Base-by-base conservation (phyloP, 2,329 filamentous ascomycete genomes). In the Penicillium sumatraense region DNA sequence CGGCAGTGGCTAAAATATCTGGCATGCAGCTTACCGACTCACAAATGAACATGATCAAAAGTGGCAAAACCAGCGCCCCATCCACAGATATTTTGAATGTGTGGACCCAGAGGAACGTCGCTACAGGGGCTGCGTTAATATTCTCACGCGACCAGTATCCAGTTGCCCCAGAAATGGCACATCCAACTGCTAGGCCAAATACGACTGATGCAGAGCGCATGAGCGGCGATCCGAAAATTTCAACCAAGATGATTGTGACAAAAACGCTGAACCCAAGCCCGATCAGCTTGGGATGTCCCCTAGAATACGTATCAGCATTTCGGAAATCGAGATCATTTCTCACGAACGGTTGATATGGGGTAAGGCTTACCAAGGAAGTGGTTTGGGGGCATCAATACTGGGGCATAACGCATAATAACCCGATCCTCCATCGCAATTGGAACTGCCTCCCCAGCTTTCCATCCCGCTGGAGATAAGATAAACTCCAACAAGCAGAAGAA, bases 121-220 rank as follows among this genome's bases (percentile, higher is more conserved):
- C 84, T 0, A 79, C 81, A 0, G 86, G 85, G 71, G 93, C 89
- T 10, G 81, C 75, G 62, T 89, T 83, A 68, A 96, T 92, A 24
- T 85, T 81, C n/a, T 80, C 80, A n/a, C 79, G 78, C 68, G 89
- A 88, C 68, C 93, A 93, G 74, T 93, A 95, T 26, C 89, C 90
- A 49, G 83, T 87, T 1, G 89, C 90, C 0, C 82, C 90, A 10
- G 89, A 89, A 57, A 95, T 89, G 65, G 92, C 88, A 73, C 90
- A 93, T 42, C 90, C 90, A 1, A 88, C 80, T 0, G 91, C 81
- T 5, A 93, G 80, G 13, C 90, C 90, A 53, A 91, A 80, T 38
- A 93, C 85, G 27, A 93, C 89, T 18, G 87, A 86, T 7, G 86
- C 89, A 2, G 86, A 90, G 70, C 93, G 93, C 89, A 95, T 93